These are phyloP conservation scores for Henckelia pumila DNA, from an alignment of 257 asterid genomes.

Conservation along the genomic window DNA sequence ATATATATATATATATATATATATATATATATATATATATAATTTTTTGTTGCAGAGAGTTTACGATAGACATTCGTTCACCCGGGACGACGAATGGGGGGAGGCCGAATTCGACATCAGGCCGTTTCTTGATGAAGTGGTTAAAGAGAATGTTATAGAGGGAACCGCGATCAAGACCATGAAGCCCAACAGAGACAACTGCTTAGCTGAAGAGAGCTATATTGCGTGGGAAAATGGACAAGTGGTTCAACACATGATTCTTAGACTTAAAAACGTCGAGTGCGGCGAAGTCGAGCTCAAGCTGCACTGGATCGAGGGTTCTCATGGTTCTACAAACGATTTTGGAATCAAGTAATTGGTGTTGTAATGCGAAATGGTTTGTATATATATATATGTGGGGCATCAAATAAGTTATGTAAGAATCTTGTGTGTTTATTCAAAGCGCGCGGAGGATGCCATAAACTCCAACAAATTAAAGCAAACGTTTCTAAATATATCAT, in stretches of 20 bases:
- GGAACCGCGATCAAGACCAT: constrained; percentile 42
- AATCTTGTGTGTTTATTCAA: too few species aligned
- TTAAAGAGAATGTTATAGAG: constrained; percentile 30
- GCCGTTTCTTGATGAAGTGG: constrained; percentile 40
- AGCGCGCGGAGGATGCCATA: too few species aligned
- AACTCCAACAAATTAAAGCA: too few species aligned
- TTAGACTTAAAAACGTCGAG: constrained; percentile 54
- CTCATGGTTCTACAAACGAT: too few species aligned
- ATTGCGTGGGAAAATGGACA: constrained; percentile 44
- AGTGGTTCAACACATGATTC: constrained; percentile 44
- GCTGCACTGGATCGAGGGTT: constrained; percentile 52
- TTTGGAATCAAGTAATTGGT: too few species aligned
- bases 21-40: too few species aligned
- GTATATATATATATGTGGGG: too few species aligned
- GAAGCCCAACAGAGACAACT: constrained; percentile 46
- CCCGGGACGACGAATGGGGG: constrained; percentile 61
- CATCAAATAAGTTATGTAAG: too few species aligned
- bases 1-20: too few species aligned
- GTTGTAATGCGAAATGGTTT: too few species aligned
- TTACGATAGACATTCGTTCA: constrained; percentile 48
- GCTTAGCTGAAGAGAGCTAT: constrained; percentile 57
- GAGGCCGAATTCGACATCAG: constrained; percentile 54
- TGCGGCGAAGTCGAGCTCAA: constrained; percentile 55
- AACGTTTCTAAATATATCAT: too few species aligned
- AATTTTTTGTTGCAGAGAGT: constrained; percentile 45